Evolutionary conservation across 2,329 filamentous ascomycete genomes (phyloP).

Genomic region (Diaporthe batatas): DNA sequence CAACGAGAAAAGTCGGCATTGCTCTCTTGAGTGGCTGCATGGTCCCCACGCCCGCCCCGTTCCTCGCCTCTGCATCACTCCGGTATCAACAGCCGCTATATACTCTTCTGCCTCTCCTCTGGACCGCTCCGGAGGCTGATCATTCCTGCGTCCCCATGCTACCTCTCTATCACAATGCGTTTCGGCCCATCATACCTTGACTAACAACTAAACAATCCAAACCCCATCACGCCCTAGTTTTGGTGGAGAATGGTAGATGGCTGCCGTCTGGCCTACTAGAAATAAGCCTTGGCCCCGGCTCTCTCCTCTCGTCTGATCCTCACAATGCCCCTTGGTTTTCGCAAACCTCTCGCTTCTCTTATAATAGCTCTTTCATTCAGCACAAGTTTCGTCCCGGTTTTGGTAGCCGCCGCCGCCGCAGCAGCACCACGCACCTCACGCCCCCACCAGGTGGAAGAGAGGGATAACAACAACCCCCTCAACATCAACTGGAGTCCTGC

Average conservation of each 20-base stretch:
- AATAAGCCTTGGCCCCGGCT: constrained; percentile 37
- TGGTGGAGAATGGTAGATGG: constrained; percentile 34
- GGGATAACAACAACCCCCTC: constrained; percentile 54
- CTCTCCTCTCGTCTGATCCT: constrained; percentile 33
- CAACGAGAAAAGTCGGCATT: constrained; percentile 51
- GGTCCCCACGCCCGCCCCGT: constrained; percentile 54
- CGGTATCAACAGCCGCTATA: constrained; percentile 69
- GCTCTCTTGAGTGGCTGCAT: constrained; percentile 43
- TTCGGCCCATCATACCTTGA: constrained; percentile 58
- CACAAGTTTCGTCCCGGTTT: constrained; percentile 38
- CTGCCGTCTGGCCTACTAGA: constrained; percentile 32
- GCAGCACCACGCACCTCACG: constrained; percentile 46
- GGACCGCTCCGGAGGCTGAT: constrained; percentile 42
- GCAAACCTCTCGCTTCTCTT: constrained; percentile 16
- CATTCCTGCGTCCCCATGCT: constrained; percentile 59
- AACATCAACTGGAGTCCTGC: constrained; percentile 68
- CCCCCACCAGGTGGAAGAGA: constrained; percentile 40
- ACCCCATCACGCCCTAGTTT: constrained; percentile 40
- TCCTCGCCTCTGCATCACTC: constrained; percentile 46
- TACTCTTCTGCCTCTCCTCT: constrained; percentile 55
- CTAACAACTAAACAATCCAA: constrained; percentile 38
- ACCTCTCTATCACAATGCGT: constrained; percentile 64
- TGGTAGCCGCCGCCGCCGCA: constrained; percentile 47
- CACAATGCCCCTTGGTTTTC: constrained; percentile 40
- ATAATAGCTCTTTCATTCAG: constrained; percentile 33